These are phyloP conservation scores for Heliamphora exappendiculata DNA, from an alignment of 148 eudicot genomes.

Conservation along the genomic window DNA sequence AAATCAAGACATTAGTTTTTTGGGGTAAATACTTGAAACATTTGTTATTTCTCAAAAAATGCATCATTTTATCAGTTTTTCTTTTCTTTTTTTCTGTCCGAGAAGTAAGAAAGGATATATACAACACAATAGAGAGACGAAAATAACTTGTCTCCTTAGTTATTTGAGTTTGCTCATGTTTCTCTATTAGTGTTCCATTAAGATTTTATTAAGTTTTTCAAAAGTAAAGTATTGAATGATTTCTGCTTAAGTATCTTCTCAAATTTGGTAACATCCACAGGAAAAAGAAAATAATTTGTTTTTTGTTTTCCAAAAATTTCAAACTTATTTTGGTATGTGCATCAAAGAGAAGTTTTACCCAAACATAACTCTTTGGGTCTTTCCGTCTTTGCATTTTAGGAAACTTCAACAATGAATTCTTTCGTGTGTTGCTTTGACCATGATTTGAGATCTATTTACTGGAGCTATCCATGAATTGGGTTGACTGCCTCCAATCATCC, in stretches of 20 bases:
- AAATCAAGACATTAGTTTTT: neutral
- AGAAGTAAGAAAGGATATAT: neutral
- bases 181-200: neutral
- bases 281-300: too few relatives aligned
- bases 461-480: too few relatives aligned
- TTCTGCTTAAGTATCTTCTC: neutral
- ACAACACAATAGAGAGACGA: neutral
- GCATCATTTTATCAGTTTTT: neutral
- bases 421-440: too few relatives aligned
- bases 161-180: neutral
- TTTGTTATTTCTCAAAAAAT: neutral
- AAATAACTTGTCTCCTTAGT: neutral
- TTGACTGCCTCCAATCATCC: too few relatives aligned
- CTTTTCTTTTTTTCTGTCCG: neutral
- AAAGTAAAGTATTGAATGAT: neutral
- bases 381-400: too few relatives aligned
- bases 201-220: neutral
- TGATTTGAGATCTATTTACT: too few relatives aligned
- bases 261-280: neutral
- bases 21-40: too few relatives aligned
- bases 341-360: too few relatives aligned
- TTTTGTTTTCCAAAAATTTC: too few relatives aligned
- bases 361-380: too few relatives aligned
- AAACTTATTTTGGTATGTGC: too few relatives aligned
- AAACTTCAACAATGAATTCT: too few relatives aligned